A percentile compares a stretch with the other conserved stretches of the same genome.
phyloP scores from a whole-genome alignment of 305 asterid genomes.

The Plantago coronopus region DNA sequence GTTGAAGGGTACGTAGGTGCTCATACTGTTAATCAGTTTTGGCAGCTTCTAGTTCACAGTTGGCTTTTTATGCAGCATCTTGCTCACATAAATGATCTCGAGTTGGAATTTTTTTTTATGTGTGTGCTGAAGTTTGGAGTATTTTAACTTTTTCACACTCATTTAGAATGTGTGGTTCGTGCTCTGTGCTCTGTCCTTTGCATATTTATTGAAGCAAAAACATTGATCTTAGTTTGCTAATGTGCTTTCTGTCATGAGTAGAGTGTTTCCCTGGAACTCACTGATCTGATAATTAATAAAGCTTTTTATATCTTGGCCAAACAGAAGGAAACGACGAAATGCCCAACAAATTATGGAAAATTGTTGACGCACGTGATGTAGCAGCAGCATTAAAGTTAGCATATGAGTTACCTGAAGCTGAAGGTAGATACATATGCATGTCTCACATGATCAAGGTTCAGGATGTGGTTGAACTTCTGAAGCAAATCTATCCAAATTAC shows the following conservation, averaged over 20 bases:
- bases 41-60: not conserved
- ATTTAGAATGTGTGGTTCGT: not conserved
- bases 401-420: slow-evolving; percentile 56
- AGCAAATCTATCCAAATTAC: slow-evolving; percentile 45
- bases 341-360: slow-evolving; percentile 28
- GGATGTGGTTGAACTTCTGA: slow-evolving; percentile 43
- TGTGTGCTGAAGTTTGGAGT: not conserved
- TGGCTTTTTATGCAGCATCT: not conserved
- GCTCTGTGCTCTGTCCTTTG: not conserved
- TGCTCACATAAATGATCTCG: not conserved
- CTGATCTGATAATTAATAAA: not conserved
- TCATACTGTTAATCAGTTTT: not conserved
- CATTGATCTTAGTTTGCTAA: not conserved
- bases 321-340: slow-evolving; percentile 56
- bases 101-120: not conserved
- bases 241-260: not conserved
- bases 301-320: not conserved
- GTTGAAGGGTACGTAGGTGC: slow-evolving; percentile 50
- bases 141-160: not conserved
- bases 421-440: slow-evolving; percentile 64
- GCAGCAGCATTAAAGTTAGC: slow-evolving; percentile 53
- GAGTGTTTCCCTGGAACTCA: not conserved
- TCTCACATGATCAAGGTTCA: slow-evolving; percentile 32
- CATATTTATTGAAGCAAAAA: not conserved
- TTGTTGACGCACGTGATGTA: slow-evolving; percentile 73